Percentiles rank a stretch among this genome's conserved stretches.
These are phyloP conservation scores for Phyllosticta citrichinensis DNA, from an alignment of 2,329 filamentous ascomycete genomes.

Conservation along the genomic window DNA sequence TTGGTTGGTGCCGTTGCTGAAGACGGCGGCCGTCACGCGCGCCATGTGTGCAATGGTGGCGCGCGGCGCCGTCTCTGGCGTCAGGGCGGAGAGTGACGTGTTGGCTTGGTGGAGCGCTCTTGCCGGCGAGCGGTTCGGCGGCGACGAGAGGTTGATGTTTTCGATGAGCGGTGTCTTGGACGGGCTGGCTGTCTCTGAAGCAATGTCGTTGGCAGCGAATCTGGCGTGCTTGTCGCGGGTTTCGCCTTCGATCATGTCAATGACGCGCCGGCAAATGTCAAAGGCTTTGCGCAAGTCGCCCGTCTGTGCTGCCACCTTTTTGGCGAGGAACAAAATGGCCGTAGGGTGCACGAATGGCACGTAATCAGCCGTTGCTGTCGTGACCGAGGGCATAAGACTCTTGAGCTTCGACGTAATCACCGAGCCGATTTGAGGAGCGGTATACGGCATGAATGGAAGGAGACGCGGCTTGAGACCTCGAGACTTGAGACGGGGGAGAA, in stretches of 20 bases:
- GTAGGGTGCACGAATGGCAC: slow-evolving; percentile 88
- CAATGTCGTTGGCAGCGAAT: slow-evolving; percentile 40
- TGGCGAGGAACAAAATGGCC: slow-evolving; percentile 85
- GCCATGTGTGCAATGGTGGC: slow-evolving; percentile 87
- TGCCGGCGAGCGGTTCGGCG: slow-evolving; percentile 31
- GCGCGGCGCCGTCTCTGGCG: slow-evolving; percentile 70
- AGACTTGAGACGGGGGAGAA: slow-evolving; percentile 84
- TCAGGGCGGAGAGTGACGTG: slow-evolving; percentile 51
- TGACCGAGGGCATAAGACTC: slow-evolving; percentile 52
- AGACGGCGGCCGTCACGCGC: slow-evolving; percentile 78
- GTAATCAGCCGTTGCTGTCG: slow-evolving; percentile 42
- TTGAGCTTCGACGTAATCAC: slow-evolving; percentile 79
- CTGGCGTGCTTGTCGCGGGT: slow-evolving; percentile 64
- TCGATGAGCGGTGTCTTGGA: slow-evolving; percentile 71
- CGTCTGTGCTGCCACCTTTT: slow-evolving; percentile 89
- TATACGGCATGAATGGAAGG: slow-evolving; percentile 88
- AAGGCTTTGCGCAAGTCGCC: slow-evolving; percentile 93
- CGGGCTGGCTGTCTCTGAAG: slow-evolving; percentile 46
- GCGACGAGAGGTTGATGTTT: slow-evolving; percentile 63
- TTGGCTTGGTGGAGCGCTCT: slow-evolving; percentile 16
- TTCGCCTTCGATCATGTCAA: slow-evolving; percentile 82
- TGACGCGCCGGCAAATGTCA: slow-evolving; percentile 79
- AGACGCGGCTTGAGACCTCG: slow-evolving; percentile 84
- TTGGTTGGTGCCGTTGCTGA: slow-evolving; percentile 79
- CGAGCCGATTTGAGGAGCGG: slow-evolving; percentile 71